These are phyloP conservation scores for Torulaspora microellipsoides DNA, from an alignment of 805 yeast species.

Conservation along the genomic window DNA sequence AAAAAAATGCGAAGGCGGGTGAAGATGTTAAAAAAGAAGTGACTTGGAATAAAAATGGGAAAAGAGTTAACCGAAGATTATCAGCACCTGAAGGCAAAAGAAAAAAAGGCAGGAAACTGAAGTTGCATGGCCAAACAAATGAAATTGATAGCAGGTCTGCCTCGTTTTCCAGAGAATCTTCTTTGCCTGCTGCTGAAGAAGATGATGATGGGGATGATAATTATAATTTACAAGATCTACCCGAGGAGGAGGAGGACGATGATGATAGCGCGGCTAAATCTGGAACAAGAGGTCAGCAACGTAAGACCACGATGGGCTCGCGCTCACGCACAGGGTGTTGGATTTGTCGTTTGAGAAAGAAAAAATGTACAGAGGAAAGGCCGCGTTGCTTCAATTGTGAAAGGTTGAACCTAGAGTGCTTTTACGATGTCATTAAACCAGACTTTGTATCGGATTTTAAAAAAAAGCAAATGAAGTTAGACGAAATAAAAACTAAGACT, in stretches of 20 bases:
- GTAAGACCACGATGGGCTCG: conserved; percentile 24
- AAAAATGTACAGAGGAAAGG: conserved; percentile 63
- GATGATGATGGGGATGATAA: conserved; percentile 11
- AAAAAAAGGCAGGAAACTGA: conserved; percentile 3
- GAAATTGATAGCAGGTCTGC: neutral
- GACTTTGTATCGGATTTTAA: conserved; percentile 45
- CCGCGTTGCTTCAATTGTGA: conserved; percentile 59
- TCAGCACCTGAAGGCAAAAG: conserved; percentile 16
- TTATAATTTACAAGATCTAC: conserved; percentile 3
- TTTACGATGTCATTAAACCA: conserved; percentile 49
- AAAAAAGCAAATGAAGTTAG: conserved; percentile 43
- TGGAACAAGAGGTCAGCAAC: conserved; percentile 15
- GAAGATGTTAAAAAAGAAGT: conserved; percentile 18
- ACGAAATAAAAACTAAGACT: conserved; percentile 46
- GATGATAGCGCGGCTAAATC: conserved; percentile 14
- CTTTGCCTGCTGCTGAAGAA: conserved; percentile 1
- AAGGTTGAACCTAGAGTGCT: conserved; percentile 54
- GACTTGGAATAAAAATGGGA: conserved; percentile 36
- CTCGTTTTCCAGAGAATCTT: neutral
- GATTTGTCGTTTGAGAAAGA: conserved; percentile 72
- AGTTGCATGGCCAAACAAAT: neutral
- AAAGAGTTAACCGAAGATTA: conserved; percentile 23
- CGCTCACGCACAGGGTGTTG: conserved; percentile 66
- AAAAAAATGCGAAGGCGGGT: conserved; percentile 1
- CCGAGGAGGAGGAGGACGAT: conserved; percentile 16